Percentiles rank a stretch among this genome's conserved stretches.
These are phyloP conservation scores for Pisolithus thermaeus DNA, from an alignment of 1,284 basidiomycete species.

Conservation along the genomic window DNA sequence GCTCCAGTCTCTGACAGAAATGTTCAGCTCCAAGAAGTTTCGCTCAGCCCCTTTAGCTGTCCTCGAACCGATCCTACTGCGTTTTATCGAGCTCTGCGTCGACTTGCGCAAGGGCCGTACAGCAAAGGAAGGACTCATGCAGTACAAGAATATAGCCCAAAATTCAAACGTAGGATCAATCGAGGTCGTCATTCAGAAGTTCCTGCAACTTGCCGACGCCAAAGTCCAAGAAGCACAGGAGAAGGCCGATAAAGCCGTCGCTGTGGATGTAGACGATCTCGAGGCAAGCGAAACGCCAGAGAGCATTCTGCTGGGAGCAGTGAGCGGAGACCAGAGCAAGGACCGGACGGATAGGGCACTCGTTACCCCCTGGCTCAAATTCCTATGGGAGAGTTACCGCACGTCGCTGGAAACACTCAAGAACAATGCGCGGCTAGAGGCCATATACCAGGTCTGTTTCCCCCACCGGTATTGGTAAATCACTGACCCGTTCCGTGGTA, in stretches of 20 bases:
- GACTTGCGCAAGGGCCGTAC: constrained; percentile 91
- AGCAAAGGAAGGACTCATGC: constrained; percentile 93
- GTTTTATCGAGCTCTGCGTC: constrained; percentile 94
- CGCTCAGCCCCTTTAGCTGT: constrained; percentile 84
- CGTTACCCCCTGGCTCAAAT: constrained; percentile 97
- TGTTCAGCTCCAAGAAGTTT: constrained; percentile 93
- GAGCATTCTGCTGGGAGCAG: constrained; percentile 82
- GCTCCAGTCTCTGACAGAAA: constrained; percentile 83
- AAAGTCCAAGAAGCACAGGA: constrained; percentile 87
- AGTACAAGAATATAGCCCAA: constrained; percentile 95
- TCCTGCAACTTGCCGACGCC: constrained; percentile 83
- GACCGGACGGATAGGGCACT: constrained; percentile 94
- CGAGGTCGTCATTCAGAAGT: constrained; percentile 87
- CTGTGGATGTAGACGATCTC: constrained; percentile 82
- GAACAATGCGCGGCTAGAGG: constrained; percentile 92
- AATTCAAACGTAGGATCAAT: constrained; percentile 90
- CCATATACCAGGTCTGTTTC: constrained; percentile 82
- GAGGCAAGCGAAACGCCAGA: constrained; percentile 92
- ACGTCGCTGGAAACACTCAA: constrained; percentile 96
- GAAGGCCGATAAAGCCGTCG: constrained; percentile 69
- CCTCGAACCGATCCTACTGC: constrained; percentile 94
- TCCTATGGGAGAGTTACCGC: constrained; percentile 97
- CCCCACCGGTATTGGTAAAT: background rate
- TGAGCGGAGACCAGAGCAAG: constrained; percentile 88
- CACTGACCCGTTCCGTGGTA: background rate